Evolutionary conservation across 441 rosid genomes (phyloP), one percentile per base, ranked within the genome.

Genomic region (Gossypium laxum): DNA sequence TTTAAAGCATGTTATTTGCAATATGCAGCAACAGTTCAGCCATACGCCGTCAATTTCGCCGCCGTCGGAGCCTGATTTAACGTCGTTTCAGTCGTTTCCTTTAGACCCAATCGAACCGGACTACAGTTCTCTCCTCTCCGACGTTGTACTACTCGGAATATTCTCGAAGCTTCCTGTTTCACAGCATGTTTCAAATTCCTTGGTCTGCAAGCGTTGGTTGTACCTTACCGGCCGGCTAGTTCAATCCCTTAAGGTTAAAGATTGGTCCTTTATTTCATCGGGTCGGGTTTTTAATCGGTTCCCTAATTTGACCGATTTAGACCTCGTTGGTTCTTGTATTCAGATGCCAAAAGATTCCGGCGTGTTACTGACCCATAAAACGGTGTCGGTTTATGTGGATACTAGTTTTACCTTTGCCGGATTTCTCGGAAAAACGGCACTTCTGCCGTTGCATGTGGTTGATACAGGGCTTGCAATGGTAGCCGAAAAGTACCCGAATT

Each of bases 121-220:
- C 70, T 70, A 60, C 74, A 63, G 77, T 50, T 74, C 89, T 72
- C 82, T 79, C 41, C 81, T 89, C 71, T 78, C 88, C 71, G 91
- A 89, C 60, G 83, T 79, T 71, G 73, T 88, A 5, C 85, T 89
- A 61, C 82, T 91, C 43, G 70, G 62, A 30, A 67, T 91, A 64
- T 77, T 88, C 82, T 78, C 84, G 10, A 83, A 72, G 69, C 83
- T 89, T 45, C 90, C 94, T 2, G 45, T 58, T 17, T 83, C 86
- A 5, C 86, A 83, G 43, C 76, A 77, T 63, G 66, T 73, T 41
- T 18, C 81, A 24, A 85, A 78, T 69, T 85, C 83, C 43, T 82
- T 85, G 47, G 93, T 88, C 26, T 88, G 91, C 86, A 89, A 89
- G 71, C 88, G 97, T 4, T 91, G 95, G 97, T 67, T 87, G 71